phyloP scores from a whole-genome alignment of 495 filamentous ascomycete genomes.

The Aspergillus bridgeri region DNA sequence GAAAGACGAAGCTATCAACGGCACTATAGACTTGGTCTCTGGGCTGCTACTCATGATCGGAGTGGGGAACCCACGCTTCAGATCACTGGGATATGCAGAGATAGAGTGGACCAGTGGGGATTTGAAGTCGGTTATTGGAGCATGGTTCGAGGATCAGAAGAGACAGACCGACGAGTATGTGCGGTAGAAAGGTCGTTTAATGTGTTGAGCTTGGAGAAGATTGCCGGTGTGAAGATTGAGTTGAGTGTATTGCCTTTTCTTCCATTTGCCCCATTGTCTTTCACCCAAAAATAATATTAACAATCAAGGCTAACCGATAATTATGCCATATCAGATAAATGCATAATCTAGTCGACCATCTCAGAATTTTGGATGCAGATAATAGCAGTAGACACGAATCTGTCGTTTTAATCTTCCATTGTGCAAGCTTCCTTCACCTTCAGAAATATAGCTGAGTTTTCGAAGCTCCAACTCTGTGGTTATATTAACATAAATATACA shows the following conservation, averaged over 20 bases:
- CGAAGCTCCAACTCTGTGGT: too few relatives aligned
- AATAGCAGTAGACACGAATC: slow-evolving; percentile 8
- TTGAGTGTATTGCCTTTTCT: too few relatives aligned
- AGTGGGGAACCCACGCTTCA: not conserved
- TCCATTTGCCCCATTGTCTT: too few relatives aligned
- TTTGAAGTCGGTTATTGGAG: not conserved
- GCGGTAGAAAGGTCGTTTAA: too few relatives aligned
- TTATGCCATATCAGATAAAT: slow-evolving; percentile 41
- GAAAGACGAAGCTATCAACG: not conserved
- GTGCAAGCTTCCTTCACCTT: slow-evolving; percentile 33
- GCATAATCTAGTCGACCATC: slow-evolving; percentile 43
- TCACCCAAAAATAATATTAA: too few relatives aligned
- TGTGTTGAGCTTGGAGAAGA: too few relatives aligned
- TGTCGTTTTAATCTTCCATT: slow-evolving; percentile 41
- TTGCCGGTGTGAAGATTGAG: too few relatives aligned
- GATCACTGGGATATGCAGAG: not conserved
- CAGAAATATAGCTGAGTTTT: slow-evolving; percentile 19
- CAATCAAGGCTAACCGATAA: not conserved
- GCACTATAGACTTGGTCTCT: not conserved
- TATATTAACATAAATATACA: too few relatives aligned
- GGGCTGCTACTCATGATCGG: not conserved
- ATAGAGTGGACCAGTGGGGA: not conserved
- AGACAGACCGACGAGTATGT: too few relatives aligned
- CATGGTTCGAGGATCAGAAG: too few relatives aligned
- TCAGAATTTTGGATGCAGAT: slow-evolving; percentile 37